Conservation (phyloP, 1,284 basidiomycete species). For the Mycena citricolor region DNA sequence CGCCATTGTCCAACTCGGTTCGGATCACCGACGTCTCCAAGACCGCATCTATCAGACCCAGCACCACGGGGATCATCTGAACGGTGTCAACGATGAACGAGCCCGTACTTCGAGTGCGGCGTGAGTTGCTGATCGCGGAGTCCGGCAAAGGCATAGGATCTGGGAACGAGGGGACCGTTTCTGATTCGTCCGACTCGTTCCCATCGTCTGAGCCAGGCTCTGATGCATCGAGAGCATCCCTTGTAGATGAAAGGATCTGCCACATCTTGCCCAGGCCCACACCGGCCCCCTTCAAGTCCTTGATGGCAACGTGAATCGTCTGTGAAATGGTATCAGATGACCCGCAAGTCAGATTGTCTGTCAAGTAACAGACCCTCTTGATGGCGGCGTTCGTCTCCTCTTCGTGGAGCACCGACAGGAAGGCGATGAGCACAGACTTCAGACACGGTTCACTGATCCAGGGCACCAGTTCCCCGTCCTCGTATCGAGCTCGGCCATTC, state of each 20-base stretch:
- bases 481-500: conserved; percentile 35
- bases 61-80: conserved; percentile 66
- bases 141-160: conserved; percentile 55
- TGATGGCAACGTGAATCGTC: conserved; percentile 46
- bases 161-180: conserved; percentile 41
- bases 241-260: conserved; percentile 49
- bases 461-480: conserved; percentile 40
- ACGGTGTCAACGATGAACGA: conserved; percentile 44
- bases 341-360: neutral
- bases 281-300: conserved; percentile 51
- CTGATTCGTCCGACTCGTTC: conserved; percentile 17
- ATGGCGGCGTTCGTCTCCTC: conserved; percentile 40
- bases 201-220: conserved; percentile 20
- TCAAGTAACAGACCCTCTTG: conserved; percentile 26
- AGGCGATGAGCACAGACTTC: conserved; percentile 57
- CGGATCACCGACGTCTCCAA: conserved; percentile 49
- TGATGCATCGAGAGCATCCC: conserved; percentile 33
- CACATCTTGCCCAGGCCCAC: conserved; percentile 62
- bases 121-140: conserved; percentile 36
- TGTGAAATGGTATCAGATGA: conserved; percentile 24
- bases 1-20: conserved; percentile 56
- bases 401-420: conserved; percentile 54
- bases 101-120: conserved; percentile 37
- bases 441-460: conserved; percentile 67
- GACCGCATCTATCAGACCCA: conserved; percentile 53